Base-by-base conservation (phyloP, 164 flowering plant species). In the Macadamia integrifolia region DNA sequence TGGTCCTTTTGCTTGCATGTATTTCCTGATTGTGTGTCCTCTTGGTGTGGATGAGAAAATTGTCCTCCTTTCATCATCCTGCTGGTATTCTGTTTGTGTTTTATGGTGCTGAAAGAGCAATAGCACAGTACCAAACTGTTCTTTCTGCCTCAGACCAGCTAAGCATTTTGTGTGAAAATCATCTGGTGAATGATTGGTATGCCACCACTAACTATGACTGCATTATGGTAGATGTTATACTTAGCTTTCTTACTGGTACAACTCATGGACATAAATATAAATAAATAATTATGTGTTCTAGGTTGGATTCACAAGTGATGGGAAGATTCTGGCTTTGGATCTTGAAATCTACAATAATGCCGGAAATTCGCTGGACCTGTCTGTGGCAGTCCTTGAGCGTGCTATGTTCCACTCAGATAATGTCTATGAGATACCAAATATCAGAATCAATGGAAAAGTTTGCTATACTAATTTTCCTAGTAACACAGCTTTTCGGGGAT, bases 381-480 rank as follows among this genome's bases (percentile, higher is more conserved):
- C 99, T 49, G 77, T 72, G 69, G 79, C 92, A 50, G 74, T 95
- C 70, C 90, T 95, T 73, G 99, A 95, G 67, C 93, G 97, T 75
- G 89, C 99, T 23, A 95, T 95, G 92, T 86, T 90, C 62, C 94
- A 90, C 71, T 92, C 99, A 11, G 97, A 95, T 66, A 92, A 95
- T 80, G 94, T 90, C 28, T 95, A 95, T 85, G 89, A 86, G 64
- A 90, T 95, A 69, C 96, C 95, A 32, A 89, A 95, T 76, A 60
- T 95, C 58, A 81, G 88, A 70, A 69, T 92, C 50, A 72, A 64
- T 29, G 99, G 99, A 70, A 84, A 69, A 60, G 98, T 86, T 73
- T 95, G 99, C 76, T 88, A 83, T 80, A 95, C 99, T 55, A 90
- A 92, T 80, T 73, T 88, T 28, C 93, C 99, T 3, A 92, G 96